A percentile compares a stretch with the other conserved stretches of the same genome.
These are phyloP conservation scores for Pyrenophora teres DNA, from an alignment of 2,329 filamentous ascomycete genomes.

Conservation along the genomic window DNA sequence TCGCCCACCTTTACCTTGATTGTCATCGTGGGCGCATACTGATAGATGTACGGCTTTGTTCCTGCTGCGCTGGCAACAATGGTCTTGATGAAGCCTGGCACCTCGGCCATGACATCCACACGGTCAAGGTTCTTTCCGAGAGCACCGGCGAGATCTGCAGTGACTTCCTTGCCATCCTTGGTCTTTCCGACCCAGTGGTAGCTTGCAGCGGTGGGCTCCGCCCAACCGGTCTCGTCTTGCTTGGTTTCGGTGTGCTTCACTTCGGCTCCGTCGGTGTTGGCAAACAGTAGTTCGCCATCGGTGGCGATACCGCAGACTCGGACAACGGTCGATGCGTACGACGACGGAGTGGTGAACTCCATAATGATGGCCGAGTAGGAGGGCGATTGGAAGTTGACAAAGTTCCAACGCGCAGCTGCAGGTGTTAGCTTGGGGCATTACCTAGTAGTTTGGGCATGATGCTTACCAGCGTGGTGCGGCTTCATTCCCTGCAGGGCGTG, in stretches of 20 bases:
- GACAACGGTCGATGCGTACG: conserved; percentile 85
- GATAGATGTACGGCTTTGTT: conserved; percentile 97
- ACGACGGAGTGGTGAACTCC: conserved; percentile 93
- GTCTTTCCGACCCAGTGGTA: conserved; percentile 79
- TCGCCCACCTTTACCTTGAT: conserved; percentile 87
- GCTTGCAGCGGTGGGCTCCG: conserved; percentile 75
- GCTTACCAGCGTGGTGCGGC: conserved; percentile 84
- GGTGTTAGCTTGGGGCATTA: conserved; percentile 14
- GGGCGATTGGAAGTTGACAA: conserved; percentile 86
- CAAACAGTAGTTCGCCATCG: conserved; percentile 78
- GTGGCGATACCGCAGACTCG: conserved; percentile 81
- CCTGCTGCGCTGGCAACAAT: conserved; percentile 87
- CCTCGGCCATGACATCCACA: conserved; percentile 95
- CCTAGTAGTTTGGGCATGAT: neutral
- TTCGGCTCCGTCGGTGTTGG: conserved; percentile 64
- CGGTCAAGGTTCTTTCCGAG: conserved; percentile 75
- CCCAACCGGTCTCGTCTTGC: conserved; percentile 86
- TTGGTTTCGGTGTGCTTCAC: conserved; percentile 72
- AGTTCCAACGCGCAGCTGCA: conserved; percentile 84
- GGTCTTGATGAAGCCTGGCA: conserved; percentile 92
- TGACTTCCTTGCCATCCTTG: conserved; percentile 74
- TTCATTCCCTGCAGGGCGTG: conserved; percentile 98
- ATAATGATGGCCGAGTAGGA: conserved; percentile 88
- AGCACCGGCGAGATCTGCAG: conserved; percentile 69
- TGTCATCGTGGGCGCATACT: conserved; percentile 75